Evolutionary conservation across 257 asterid genomes (phyloP), one percentile per base, ranked within the genome.

Genomic region (Orobanche coerulescens): DNA sequence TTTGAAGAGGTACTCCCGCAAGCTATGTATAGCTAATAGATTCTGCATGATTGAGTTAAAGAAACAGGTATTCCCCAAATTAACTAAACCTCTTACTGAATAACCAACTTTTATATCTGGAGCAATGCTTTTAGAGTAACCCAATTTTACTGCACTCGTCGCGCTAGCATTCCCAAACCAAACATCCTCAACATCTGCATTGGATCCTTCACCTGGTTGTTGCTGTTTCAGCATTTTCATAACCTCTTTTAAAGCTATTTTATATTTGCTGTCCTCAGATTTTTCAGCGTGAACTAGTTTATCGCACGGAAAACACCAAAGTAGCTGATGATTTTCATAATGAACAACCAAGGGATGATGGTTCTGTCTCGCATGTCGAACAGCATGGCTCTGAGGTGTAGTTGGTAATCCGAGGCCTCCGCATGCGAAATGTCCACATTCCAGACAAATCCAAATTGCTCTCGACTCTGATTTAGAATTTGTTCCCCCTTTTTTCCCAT

Each of bases 31-130:
- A 30, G 95, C 95, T 14, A 92, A 73, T 61, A 92, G 70, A 74
- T 84, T 88, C 79, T 92, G 97, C 82, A 83, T 65, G 39, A 85
- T 67, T 1, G 97, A 88, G 78, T 92, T 92, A 58, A 92, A 88
- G 81, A 92, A 92, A 75, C 98, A 92, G 1, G 98, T 84, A 73
- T 92, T 92, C 61, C 98, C 98, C 78, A 92, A 72, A 86, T 92
- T 92, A 70, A 79, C 58, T 69, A 92, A 75, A 49, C 98, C 98
- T 80, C 86, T 82, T 36, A 86, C 72, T 11, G 65, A 56, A 76
- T 77, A 75, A 23, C 75, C 70, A 50, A 62, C 49, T 48, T 47
- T 74, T 11, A 55, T 73, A 77, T 70, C 70, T n/a, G 67, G 68
- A 36, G 54, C 63, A 64, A 51, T 73, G 58, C 69, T 62, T 13